Evolutionary conservation across 176 grass and related monocot genomes (phyloP), one percentile per base, ranked within the genome.

Genomic region (Carex pumila): DNA sequence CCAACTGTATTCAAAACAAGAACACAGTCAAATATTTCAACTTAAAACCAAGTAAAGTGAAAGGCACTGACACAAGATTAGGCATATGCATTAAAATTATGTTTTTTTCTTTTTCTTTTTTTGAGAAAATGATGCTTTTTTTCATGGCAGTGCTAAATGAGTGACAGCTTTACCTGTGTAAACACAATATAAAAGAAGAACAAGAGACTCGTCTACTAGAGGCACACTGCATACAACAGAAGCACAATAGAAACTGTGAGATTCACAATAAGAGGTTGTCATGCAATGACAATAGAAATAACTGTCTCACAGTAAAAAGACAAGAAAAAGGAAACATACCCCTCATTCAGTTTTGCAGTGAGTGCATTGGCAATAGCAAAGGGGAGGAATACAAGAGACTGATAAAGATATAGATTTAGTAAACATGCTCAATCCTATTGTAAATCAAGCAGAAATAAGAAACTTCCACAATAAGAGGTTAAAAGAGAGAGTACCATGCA

Each of bases 301-400:
- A 56, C 32, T 41, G 59, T n/a, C n/a, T 43, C 53, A 55, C 29
- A 75, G 32, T 71, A 17, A n/a, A 70, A 76, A 11, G 13, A 29
- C 32, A 29, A 68, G 66, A 2, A 64, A 52, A 31, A 0, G 83
- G 62, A 84, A 72, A 77, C 85, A 88, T 93, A 91, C 96, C 93
- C 96, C 65, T 90, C 79, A 83, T 99, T 99, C 30, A 99, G 83
- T 78, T 88, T 95, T 21, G 91, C 91, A 54, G 88, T 93, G 36
- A 99, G 89, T 88, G 93, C 93, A 93, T 99, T 99, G 8, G 93
- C 96, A 74, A 93, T 86, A n/a, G 91, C 88, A 54, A 99, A 90
- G 31, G 89, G 90, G 84, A 95, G 91, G 89, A 92, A 93, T 64
- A 95, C 76, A 55, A 99, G 85, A 83, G 96, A 92, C 96, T 95